These are phyloP conservation scores for Aureobasidium namibiae DNA, from an alignment of 2,329 filamentous ascomycete genomes.

Conservation along the genomic window DNA sequence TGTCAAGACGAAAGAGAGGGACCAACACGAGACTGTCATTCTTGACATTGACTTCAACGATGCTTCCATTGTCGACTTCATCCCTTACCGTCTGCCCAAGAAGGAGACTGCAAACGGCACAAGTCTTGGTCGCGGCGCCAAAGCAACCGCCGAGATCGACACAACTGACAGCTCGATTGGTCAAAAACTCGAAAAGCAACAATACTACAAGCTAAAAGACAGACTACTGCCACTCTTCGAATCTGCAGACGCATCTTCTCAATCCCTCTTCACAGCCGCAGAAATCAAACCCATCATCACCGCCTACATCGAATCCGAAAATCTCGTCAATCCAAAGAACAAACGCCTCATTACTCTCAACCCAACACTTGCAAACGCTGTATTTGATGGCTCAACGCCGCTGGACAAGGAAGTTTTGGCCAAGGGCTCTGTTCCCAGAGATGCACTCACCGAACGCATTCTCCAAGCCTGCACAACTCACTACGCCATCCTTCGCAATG, in stretches of 20 bases:
- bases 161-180: constrained; percentile 33
- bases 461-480: constrained; percentile 48
- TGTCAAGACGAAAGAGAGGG: constrained; percentile 57
- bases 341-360: constrained; percentile 54
- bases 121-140: constrained; percentile 25
- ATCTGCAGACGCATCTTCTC: constrained; percentile 38
- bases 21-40: constrained; percentile 56
- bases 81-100: constrained; percentile 54
- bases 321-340: constrained; percentile 49
- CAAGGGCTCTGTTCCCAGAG: constrained; percentile 50
- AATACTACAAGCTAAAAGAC: constrained; percentile 48
- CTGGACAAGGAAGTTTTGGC: constrained; percentile 50
- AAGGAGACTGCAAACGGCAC: constrained; percentile 41
- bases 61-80: constrained; percentile 45
- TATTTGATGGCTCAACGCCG: constrained; percentile 46
- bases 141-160: constrained; percentile 31
- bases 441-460: constrained; percentile 53
- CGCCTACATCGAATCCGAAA: constrained; percentile 50
- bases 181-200: constrained; percentile 43
- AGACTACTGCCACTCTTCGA: constrained; percentile 50
- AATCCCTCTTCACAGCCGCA: constrained; percentile 47
- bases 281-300: constrained; percentile 52
- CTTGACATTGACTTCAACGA: constrained; percentile 58
- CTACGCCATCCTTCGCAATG: constrained; percentile 48
- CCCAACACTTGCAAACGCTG: constrained; percentile 53